Percentiles rank a stretch among this genome's conserved stretches.
Conservation (phyloP, 495 filamentous ascomycete species). For the Pyrenopolyporus hunteri region DNA sequence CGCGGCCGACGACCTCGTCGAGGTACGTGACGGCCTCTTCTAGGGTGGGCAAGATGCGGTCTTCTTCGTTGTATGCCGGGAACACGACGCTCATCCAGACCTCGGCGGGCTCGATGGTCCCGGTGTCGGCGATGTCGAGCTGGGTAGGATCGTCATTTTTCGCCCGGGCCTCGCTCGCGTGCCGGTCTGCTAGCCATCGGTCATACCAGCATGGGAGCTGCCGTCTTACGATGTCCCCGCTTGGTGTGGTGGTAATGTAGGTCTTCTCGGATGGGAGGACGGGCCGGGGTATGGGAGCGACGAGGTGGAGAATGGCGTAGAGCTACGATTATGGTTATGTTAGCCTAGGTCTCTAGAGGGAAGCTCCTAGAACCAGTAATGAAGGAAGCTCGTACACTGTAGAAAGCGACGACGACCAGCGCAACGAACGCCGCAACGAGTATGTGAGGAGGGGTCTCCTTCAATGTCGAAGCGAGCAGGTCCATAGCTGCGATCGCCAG, state of each 20-base stretch:
- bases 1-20: constrained; percentile 73
- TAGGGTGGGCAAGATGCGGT: constrained; percentile 80
- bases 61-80: constrained; percentile 93
- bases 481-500: constrained; percentile 24
- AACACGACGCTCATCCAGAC: constrained; percentile 82
- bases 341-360: constrained; percentile 4
- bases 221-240: constrained; percentile 65
- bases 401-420: constrained; percentile 37
- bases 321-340: constrained; percentile 53
- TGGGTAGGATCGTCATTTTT: constrained; percentile 44
- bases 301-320: constrained; percentile 70
- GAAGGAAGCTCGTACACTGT: constrained; percentile 32
- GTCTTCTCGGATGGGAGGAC: constrained; percentile 80
- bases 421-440: constrained; percentile 39
- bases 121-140: constrained; percentile 45
- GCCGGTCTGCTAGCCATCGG: constrained; percentile 62
- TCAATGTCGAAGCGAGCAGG: constrained; percentile 33
- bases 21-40: constrained; percentile 90
- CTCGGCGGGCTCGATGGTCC: constrained; percentile 52
- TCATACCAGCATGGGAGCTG: constrained; percentile 86
- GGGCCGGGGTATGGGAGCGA: constrained; percentile 81
- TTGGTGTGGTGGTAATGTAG: constrained; percentile 75
- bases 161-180: constrained; percentile 41
- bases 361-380: not conserved
- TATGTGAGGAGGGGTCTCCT: constrained; percentile 41